A percentile compares a stretch with the other conserved stretches of the same genome.
phyloP scores from a whole-genome alignment of 345 rosid species.

The Arabis hirsuta region DNA sequence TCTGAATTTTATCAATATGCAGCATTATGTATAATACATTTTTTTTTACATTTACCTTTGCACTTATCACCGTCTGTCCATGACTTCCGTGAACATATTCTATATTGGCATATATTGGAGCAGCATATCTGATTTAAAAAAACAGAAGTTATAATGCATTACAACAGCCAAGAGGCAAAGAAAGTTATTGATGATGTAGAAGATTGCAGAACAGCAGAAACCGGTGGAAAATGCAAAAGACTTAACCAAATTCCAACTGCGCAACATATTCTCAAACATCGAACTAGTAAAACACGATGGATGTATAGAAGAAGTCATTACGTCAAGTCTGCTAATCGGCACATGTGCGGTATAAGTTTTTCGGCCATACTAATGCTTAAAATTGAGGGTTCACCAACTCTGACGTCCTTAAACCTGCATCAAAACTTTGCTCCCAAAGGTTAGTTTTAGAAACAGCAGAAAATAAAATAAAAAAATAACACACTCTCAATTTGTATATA shows the following conservation, averaged over 20 bases:
- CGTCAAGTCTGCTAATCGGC: conserved; percentile 88
- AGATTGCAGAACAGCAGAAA: conserved; percentile 3
- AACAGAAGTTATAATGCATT: conserved; percentile 18
- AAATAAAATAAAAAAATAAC: neutral
- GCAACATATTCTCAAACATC: conserved; percentile 13
- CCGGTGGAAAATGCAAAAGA: conserved; percentile 6
- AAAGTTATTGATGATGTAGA: neutral
- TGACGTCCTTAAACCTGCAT: conserved; percentile 73
- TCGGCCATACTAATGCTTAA: conserved; percentile 43
- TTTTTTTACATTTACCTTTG: conserved; percentile 56
- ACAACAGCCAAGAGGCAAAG: conserved; percentile 4
- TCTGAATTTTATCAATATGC: conserved; percentile 7
- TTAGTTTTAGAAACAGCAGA: conserved; percentile 15
- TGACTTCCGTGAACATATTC: conserved; percentile 69
- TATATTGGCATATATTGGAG: conserved; percentile 76
- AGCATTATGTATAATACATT: conserved; percentile 16
- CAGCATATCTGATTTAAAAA: conserved; percentile 65
- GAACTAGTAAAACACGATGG: neutral
- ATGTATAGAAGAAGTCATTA: conserved; percentile 43
- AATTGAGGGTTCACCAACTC: conserved; percentile 68
- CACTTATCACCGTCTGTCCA: conserved; percentile 43
- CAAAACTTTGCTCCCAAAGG: neutral
- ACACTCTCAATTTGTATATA: neutral
- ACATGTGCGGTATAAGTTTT: conserved; percentile 65
- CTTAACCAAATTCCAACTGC: conserved; percentile 3